Conservation (phyloP, 345 rosid species). For the Eucalyptus coolabah region DNA sequence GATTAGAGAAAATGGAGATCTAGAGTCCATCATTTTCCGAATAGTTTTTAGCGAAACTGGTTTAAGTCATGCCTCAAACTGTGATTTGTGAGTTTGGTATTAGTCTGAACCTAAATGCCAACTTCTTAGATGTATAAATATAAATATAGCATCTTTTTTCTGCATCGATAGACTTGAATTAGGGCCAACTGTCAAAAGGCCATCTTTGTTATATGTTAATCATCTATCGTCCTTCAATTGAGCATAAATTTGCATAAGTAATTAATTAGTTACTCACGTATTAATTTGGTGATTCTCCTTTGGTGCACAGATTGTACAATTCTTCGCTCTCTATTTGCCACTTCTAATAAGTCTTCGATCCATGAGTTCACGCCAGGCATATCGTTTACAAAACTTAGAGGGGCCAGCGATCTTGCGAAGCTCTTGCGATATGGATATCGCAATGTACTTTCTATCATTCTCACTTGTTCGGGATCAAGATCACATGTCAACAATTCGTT, state of each 20-base stretch:
- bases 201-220: neutral
- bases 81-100: neutral
- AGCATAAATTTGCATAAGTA: neutral
- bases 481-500: neutral
- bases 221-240: neutral
- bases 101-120: neutral
- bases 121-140: neutral
- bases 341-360: neutral
- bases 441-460: neutral
- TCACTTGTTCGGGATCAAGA: neutral
- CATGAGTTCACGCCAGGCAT: neutral
- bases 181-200: neutral
- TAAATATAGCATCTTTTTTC: neutral
- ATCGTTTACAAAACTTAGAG: neutral
- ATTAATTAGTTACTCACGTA: neutral
- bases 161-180: neutral
- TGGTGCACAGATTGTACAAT: neutral
- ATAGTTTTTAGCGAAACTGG: neutral
- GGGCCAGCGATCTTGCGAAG: neutral
- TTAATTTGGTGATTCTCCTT: neutral
- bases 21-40: neutral
- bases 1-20: neutral
- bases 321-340: neutral
- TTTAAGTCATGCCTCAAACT: neutral
- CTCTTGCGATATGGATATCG: neutral